A percentile compares a stretch with the other conserved stretches of the same genome.
Conservation (phyloP, 805 yeast species). For the Danielia oregonensis region DNA sequence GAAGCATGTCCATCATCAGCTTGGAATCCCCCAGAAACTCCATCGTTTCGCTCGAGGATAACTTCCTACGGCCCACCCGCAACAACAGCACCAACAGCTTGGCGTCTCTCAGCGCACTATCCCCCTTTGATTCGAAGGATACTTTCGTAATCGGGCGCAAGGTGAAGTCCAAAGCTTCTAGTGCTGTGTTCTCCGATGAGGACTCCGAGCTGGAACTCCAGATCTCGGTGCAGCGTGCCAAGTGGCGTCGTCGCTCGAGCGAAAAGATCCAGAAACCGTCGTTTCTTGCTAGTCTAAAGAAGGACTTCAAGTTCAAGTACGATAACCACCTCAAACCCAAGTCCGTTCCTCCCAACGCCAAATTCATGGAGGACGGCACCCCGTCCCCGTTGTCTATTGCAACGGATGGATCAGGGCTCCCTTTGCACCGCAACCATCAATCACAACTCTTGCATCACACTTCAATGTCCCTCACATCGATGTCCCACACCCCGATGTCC, state of each 20-base stretch:
- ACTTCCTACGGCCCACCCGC: constrained; percentile 24
- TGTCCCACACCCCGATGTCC: constrained; percentile 1
- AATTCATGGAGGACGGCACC: constrained; percentile 2
- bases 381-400: constrained; percentile 26
- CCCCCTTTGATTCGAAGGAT: constrained; percentile 7
- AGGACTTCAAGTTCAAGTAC: constrained; percentile 16
- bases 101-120: constrained; percentile 13
- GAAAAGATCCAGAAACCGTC: constrained; percentile 13
- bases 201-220: constrained; percentile 30
- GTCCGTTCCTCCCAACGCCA: constrained; percentile 1
- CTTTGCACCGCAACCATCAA: neutral
- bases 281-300: constrained; percentile 12
- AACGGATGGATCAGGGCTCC: constrained; percentile 3
- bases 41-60: constrained; percentile 38
- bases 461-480: neutral
- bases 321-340: constrained; percentile 8
- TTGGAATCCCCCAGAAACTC: constrained; percentile 40
- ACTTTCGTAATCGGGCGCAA: constrained; percentile 3
- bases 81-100: constrained; percentile 30
- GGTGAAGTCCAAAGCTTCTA: constrained; percentile 10
- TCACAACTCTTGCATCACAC: neutral
- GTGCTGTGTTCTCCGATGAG: constrained; percentile 32
- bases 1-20: constrained; percentile 36
- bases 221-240: constrained; percentile 3
- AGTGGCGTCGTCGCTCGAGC: constrained; percentile 15